Evolutionary conservation across 1,284 basidiomycete genomes (phyloP), one percentile per base, ranked within the genome.

Genomic region (Naganishia liquefaciens): DNA sequence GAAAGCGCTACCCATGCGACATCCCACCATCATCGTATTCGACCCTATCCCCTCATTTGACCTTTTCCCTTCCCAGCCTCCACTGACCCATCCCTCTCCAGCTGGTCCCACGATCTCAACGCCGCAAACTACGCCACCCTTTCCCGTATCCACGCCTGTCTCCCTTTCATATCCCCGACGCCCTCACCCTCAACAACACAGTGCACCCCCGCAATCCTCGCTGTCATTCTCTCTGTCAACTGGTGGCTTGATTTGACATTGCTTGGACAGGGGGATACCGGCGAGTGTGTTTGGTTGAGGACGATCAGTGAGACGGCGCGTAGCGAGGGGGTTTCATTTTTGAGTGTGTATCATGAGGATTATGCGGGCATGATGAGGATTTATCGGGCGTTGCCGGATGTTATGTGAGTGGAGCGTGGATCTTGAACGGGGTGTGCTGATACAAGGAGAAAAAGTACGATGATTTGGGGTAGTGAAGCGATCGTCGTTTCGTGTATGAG

Each of bases 291-390:
- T 7, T 62, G 61, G 61, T 5, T 62, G 40, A 2, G 51, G n/a
- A 53, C 61, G 61, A 53, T 62, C 28, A 42, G 43, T 23, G 50
- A 62, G 37, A 52, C 51, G 10, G 13, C 46, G 25, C n/a, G 23
- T 0, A 50, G 33, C 2, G 49, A 62, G n/a, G 50, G 51, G 37
- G 52, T 53, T n/a, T 42, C 49, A 7, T 53, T 62, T 17, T 17
- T 62, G 23, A 43, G 27, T n/a, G 39, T 51, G 3, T 52, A 23
- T 21, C 50, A 62, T 43, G 19, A 52, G 11, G 23, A 52, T 30
- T 62, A 62, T 33, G 61, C 47, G 17, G 42, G 40, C 5, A 25
- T 62, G 50, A 33, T 62, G 40, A 52, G 53, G 61, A 19, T 62
- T 37, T 44, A 62, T 23, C 25, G n/a, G 13, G 40, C 39, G n/a